Evolutionary conservation across 768 basidiomycete species (phyloP), one percentile per base, ranked within the genome.

Genomic region (Cystobasidium tubakii): DNA sequence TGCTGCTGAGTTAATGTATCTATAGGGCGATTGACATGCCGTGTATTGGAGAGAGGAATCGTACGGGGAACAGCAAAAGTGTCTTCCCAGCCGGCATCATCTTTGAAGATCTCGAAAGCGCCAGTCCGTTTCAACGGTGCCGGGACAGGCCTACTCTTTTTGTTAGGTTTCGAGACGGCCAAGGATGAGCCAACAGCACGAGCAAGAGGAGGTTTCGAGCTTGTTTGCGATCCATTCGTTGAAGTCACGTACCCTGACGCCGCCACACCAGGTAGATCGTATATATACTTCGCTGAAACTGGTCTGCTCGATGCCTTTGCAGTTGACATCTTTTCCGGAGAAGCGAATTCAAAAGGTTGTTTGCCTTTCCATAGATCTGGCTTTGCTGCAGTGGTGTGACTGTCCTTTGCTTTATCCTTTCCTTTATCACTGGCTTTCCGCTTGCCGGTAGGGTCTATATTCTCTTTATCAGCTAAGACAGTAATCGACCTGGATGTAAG

Each of bases 391-490:
- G 12, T 23, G 23, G 3, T 65, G 6, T 23, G 9, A 13, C 25
- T 27, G 13, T 42, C 33, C 25, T 65, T 43, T 13, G 27, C 39
- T 27, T 42, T 46, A 12, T 65, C 27, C 63, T 36, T 34, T 65
- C 36, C 39, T 43, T 34, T 39, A 6, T 46, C 33, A 29, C 13
- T 27, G 6, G 23, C 13, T 60, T 29, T 60, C 29, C 57, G 57
- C 39, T 36, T 27, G 19, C 63, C 63, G 4, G 39, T 25, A 34
- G 63, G 63, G 29, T 65, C 63, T n/a, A 42, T 23, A 29, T 65
- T 65, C 63, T 65, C 63, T 36, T 65, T 65, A 27, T 65, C 63
- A 3, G 25, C 63, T 27, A 60, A 60, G 4, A 60, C 57, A 29
- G 23, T 60, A 1, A 60, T 29, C 29, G 57, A 60, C 13, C 21